phyloP scores from a whole-genome alignment of 495 filamentous ascomycete species.

The Annulohypoxylon bovei region DNA sequence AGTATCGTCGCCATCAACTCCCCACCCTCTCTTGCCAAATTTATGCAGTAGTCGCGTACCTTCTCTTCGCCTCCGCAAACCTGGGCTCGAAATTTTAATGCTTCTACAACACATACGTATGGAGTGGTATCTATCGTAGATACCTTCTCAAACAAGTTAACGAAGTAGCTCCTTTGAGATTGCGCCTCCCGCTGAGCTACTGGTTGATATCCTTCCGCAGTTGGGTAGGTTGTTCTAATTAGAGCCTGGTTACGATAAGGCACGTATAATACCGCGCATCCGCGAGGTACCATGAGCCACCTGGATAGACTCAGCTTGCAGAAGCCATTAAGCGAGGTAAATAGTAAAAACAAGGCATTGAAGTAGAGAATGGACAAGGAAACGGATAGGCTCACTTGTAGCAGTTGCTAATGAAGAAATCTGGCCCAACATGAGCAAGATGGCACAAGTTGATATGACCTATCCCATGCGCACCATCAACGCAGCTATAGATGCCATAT shows the following conservation, averaged over 20 bases:
- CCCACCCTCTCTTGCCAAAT: slow-evolving; percentile 67
- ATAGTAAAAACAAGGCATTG: no score
- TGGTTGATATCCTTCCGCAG: slow-evolving; percentile 62
- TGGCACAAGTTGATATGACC: slow-evolving; percentile 74
- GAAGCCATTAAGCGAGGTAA: slow-evolving; percentile 64
- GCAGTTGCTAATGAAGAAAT: slow-evolving; percentile 82
- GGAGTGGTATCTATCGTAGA: slow-evolving; percentile 75
- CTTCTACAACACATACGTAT: slow-evolving; percentile 71
- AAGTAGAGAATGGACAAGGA: background rate
- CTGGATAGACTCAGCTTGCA: slow-evolving; percentile 66
- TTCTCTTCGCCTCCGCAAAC: slow-evolving; percentile 77
- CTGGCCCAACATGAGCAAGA: slow-evolving; percentile 65
- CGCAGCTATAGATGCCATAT: slow-evolving; percentile 63
- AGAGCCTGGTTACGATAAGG: slow-evolving; percentile 74
- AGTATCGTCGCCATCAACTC: slow-evolving; percentile 65
- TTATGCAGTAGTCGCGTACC: slow-evolving; percentile 67
- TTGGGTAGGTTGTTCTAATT: slow-evolving; percentile 79
- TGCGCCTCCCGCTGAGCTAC: slow-evolving; percentile 21
- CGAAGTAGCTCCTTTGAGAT: slow-evolving; percentile 56
- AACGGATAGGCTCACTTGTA: slow-evolving; percentile 85
- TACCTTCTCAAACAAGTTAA: slow-evolving; percentile 73
- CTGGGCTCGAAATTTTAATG: slow-evolving; percentile 71
- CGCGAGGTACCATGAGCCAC: slow-evolving; percentile 84
- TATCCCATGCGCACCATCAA: slow-evolving; percentile 81
- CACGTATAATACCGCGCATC: slow-evolving; percentile 79